Percentiles rank a stretch among this genome's conserved stretches.
phyloP scores from a whole-genome alignment of 352 stramenopile genomes.

The Globisporangium solare region DNA sequence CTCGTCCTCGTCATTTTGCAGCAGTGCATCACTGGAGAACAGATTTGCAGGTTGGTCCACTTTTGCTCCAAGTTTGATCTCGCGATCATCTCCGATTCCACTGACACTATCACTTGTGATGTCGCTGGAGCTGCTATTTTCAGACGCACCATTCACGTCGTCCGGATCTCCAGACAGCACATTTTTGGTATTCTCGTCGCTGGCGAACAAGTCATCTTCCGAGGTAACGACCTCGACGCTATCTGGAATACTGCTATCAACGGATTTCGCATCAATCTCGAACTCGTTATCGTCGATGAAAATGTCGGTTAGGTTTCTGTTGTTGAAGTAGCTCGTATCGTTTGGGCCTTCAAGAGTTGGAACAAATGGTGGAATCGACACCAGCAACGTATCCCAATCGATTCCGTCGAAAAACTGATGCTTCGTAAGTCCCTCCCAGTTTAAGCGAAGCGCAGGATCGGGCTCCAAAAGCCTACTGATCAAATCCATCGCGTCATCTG shows the following conservation, averaged over 20 bases:
- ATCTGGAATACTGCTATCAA: constrained; percentile 19
- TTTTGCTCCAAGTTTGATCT: constrained; percentile 7
- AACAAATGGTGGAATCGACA: constrained; percentile 80
- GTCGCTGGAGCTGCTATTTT: constrained; percentile 8
- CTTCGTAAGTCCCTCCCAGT: constrained; percentile 53
- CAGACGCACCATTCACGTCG: background rate
- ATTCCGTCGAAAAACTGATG: constrained; percentile 78
- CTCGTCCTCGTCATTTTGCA: constrained; percentile 7
- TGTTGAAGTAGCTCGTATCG: constrained; percentile 91
- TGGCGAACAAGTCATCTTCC: constrained; percentile 5
- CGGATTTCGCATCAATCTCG: constrained; percentile 41
- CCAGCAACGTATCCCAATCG: constrained; percentile 78
- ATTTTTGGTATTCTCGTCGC: constrained; percentile 1
- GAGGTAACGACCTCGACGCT: background rate
- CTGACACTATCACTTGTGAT: constrained; percentile 11
- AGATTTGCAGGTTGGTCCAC: background rate
- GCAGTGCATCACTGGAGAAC: background rate
- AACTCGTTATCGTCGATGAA: constrained; percentile 85
- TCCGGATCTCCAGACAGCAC: background rate
- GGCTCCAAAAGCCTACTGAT: constrained; percentile 78
- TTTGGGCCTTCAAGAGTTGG: constrained; percentile 80
- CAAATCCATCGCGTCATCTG: constrained; percentile 72
- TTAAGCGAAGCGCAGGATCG: constrained; percentile 56
- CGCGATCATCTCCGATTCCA: background rate
- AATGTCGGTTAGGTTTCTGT: constrained; percentile 79